phyloP scores from a whole-genome alignment of 108 stramenopile genomes.

The Fragilariopsis cylindrus region DNA sequence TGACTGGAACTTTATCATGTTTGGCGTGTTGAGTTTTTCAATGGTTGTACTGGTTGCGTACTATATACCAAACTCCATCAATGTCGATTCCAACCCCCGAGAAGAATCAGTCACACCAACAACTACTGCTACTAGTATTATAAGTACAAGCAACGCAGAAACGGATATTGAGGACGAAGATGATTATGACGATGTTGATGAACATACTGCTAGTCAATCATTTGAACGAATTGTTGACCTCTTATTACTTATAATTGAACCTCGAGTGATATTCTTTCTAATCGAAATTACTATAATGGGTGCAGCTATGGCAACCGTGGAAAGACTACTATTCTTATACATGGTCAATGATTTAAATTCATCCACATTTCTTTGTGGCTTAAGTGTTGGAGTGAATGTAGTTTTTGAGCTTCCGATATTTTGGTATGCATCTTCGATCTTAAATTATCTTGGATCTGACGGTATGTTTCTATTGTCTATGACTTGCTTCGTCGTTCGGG shows the following conservation, averaged over 20 bases:
- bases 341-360: conserved; percentile 43
- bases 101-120: neutral
- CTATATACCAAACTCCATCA: conserved; percentile 30
- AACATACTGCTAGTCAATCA: neutral
- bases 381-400: conserved; percentile 41
- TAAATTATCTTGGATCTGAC: conserved; percentile 33
- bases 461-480: conserved; percentile 38
- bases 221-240: conserved; percentile 14
- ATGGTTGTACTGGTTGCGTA: conserved; percentile 31
- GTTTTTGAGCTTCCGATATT: conserved; percentile 45
- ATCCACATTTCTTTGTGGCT: conserved; percentile 37
- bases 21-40: conserved; percentile 34
- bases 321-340: conserved; percentile 44
- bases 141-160: neutral
- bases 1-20: conserved; percentile 52
- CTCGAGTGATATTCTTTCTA: conserved; percentile 33
- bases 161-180: neutral
- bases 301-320: conserved; percentile 49
- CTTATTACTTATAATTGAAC: conserved; percentile 24
- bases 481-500: conserved; percentile 37
- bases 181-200: neutral
- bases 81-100: neutral
- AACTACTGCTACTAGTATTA: neutral
- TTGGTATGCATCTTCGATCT: conserved; percentile 37
- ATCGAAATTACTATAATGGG: conserved; percentile 47